Evolutionary conservation across 2,329 filamentous ascomycete species (phyloP).

Genomic region (Botryotinia globosa): DNA sequence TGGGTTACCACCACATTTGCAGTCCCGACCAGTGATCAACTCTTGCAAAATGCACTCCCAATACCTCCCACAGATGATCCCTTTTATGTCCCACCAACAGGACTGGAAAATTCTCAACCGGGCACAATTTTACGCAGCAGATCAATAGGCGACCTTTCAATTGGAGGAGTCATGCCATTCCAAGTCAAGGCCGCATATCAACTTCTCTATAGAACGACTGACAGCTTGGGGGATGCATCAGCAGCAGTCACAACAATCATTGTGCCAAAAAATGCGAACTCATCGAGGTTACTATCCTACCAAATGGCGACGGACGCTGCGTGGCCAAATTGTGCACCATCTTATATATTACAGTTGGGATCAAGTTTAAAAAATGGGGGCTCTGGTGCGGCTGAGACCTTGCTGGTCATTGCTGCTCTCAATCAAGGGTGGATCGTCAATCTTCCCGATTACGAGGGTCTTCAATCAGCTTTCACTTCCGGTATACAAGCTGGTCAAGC

Average conservation of each 20-base stretch:
- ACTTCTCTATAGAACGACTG: slow-evolving; percentile 43
- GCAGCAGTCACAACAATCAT: slow-evolving; percentile 43
- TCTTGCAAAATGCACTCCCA: slow-evolving; percentile 5
- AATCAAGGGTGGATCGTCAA: slow-evolving; percentile 26
- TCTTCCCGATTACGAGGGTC: slow-evolving; percentile 30
- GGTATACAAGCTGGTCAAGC: slow-evolving; percentile 27
- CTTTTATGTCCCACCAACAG: slow-evolving; percentile 39
- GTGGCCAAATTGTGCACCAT: slow-evolving; percentile 42
- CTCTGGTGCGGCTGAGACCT: slow-evolving; percentile 16
- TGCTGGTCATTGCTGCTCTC: slow-evolving; percentile 27
- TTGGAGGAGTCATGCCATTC: slow-evolving; percentile 31
- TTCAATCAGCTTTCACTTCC: slow-evolving; percentile 19
- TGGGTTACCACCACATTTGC: not conserved
- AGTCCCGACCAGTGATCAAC: not conserved
- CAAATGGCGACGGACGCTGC: slow-evolving; percentile 44
- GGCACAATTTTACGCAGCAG: slow-evolving; percentile 38
- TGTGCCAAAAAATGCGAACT: slow-evolving; percentile 32
- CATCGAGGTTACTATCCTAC: slow-evolving; percentile 41
- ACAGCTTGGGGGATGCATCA: slow-evolving; percentile 40
- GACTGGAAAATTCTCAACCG: slow-evolving; percentile 36
- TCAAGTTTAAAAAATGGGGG: slow-evolving; percentile 37
- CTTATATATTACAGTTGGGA: slow-evolving; percentile 33
- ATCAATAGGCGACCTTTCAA: slow-evolving; percentile 31
- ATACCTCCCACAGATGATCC: slow-evolving; percentile 40
- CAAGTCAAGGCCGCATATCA: slow-evolving; percentile 34